These are phyloP conservation scores for Tarenaya hassleriana DNA, from an alignment of 345 rosid genomes.

Conservation along the genomic window DNA sequence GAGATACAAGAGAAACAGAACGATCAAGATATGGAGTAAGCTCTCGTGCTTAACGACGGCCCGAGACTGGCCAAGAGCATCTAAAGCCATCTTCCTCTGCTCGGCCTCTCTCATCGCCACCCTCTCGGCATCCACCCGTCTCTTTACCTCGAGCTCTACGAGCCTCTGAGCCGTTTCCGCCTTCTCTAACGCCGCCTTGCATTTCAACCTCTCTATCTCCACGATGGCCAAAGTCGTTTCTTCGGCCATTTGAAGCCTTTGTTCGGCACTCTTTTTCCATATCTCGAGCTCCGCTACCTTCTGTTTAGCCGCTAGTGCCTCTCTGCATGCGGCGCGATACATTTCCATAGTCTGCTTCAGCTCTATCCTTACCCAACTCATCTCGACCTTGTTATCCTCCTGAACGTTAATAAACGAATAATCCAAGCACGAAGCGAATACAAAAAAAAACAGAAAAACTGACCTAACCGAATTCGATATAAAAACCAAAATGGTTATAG, in stretches of 20 bases:
- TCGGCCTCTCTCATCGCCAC: slow-evolving; percentile 18
- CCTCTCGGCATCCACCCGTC: slow-evolving; percentile 17
- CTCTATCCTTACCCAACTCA: slow-evolving; percentile 29
- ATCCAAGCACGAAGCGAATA: too few relatives aligned
- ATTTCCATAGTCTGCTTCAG: slow-evolving; percentile 48
- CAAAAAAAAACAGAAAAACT: too few relatives aligned
- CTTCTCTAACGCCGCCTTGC: slow-evolving; percentile 29
- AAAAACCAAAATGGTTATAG: too few relatives aligned
- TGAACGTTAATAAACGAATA: slow-evolving; percentile 14
- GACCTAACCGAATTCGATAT: too few relatives aligned
- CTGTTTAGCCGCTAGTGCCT: slow-evolving; percentile 38
- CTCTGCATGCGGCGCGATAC: slow-evolving; percentile 49
- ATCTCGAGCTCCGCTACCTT: slow-evolving; percentile 36
- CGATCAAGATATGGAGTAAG: slow-evolving; percentile 23
- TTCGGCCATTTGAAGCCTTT: slow-evolving; percentile 18
- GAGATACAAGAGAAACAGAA: slow-evolving; percentile 17
- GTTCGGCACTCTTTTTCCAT: slow-evolving; percentile 37
- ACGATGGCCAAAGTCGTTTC: slow-evolving; percentile 24
- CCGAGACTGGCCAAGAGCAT: slow-evolving; percentile 15
- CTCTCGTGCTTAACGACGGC: slow-evolving; percentile 16
- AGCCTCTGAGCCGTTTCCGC: slow-evolving; percentile 31
- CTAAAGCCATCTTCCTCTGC: slow-evolving; percentile 20
- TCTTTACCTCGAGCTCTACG: slow-evolving; percentile 26
- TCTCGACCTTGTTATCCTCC: slow-evolving; percentile 34
- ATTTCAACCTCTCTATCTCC: slow-evolving; percentile 34